Base-by-base conservation (phyloP, 805 yeast genomes). In the Starmerella asiatica region DNA sequence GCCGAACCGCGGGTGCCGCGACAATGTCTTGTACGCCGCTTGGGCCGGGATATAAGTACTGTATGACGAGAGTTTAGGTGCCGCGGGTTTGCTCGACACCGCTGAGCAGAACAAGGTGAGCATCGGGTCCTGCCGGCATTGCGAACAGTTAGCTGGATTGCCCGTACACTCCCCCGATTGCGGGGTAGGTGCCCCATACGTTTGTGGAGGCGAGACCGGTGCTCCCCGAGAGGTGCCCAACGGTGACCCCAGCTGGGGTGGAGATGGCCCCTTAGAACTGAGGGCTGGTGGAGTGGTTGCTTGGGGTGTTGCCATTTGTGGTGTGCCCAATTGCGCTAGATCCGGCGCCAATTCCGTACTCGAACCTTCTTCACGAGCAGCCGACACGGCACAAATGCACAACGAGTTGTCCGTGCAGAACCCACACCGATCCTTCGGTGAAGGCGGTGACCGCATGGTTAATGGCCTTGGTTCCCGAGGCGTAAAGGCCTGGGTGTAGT, bases 351-450 rank as follows among this genome's bases (percentile, higher is more conserved):
- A 12, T 24, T 42, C 48, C 11, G 33, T 15, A 17, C 52, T 54
- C 14, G 59, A 60, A n/a, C 60, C 61, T 27, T 63, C 61, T 37
- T 61, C 68, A 16, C 55, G 51, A 1, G 60, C 60, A 8, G 70
- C 72, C 15, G 74, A 80, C 50, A 84, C 95, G 21, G 88, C 73
- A 57, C 96, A 88, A 2, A 88, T 80, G 60, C 97, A 88, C 2
- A 94, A 86, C 0, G 93, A 76, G 49, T 76, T 91, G 49, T 82
- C 94, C 0, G 93, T 74, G 55, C 97, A 88, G 59, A 88, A 86
- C 0, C 97, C 97, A 60, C 97, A 88, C 43, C 79, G 74, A 48
- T 81, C 93, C 44, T 68, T 46, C 20, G 21, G 49, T 33, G 43
- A 40, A n/a, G 42, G 44, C 21, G 47, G 40, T 37, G 32, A 21